Percentiles rank a stretch among this genome's conserved stretches.
phyloP scores from a whole-genome alignment of 176 grass and related monocot genomes.

The Carex littledalei region DNA sequence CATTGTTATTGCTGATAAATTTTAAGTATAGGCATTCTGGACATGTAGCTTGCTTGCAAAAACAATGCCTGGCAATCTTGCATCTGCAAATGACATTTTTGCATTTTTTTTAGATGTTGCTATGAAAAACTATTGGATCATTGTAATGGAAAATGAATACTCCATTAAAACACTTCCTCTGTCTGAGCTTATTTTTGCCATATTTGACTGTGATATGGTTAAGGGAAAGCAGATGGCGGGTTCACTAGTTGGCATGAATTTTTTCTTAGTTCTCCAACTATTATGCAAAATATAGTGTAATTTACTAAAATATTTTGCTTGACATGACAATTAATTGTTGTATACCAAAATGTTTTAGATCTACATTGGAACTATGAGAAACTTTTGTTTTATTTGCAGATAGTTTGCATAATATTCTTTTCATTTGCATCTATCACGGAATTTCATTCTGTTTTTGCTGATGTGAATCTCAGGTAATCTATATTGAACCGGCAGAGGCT shows the following conservation, averaged over 20 bases:
- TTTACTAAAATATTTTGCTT: neutral
- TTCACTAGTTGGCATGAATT: neutral
- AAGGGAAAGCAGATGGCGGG: neutral
- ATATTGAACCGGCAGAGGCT: conserved; percentile 85
- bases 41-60: neutral
- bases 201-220: neutral
- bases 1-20: neutral
- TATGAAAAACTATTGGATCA: neutral
- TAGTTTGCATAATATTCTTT: conserved; percentile 9
- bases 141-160: neutral
- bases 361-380: neutral
- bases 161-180: neutral
- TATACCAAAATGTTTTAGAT: neutral
- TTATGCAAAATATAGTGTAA: neutral
- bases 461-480: conserved; percentile 50
- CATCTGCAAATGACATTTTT: neutral
- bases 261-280: neutral
- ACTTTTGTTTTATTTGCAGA: neutral
- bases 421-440: conserved; percentile 14
- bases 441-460: conserved; percentile 23
- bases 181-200: neutral
- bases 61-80: neutral
- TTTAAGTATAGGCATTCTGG: neutral
- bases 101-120: neutral
- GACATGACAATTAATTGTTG: neutral